Evolutionary conservation across 2,329 filamentous ascomycete species (phyloP).

Genomic region (Claviceps fusiformis): DNA sequence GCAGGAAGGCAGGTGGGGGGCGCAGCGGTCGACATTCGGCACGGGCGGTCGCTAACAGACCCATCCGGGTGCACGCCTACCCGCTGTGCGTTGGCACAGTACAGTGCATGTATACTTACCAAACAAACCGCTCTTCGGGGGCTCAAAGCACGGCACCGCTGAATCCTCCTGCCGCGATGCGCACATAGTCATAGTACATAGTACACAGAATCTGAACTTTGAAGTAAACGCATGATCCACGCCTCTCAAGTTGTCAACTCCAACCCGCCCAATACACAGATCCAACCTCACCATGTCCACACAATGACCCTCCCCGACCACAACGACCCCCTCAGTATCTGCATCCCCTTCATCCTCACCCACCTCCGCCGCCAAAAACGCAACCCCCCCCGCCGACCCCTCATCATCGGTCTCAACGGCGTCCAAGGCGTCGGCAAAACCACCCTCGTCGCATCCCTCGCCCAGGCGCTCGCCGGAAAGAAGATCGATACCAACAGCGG

Average conservation of each 20-base stretch:
- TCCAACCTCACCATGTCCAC: neutral
- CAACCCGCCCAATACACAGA: neutral
- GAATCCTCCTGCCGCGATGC: no score
- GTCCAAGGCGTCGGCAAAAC: slow-evolving; percentile 90
- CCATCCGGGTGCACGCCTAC: neutral
- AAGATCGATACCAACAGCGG: neutral
- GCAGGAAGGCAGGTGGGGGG: neutral
- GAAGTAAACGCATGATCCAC: no score
- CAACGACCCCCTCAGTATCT: slow-evolving; percentile 61
- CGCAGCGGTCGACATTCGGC: neutral
- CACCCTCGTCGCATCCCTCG: slow-evolving; percentile 60
- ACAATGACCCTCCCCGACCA: slow-evolving; percentile 34
- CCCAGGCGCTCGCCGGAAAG: slow-evolving; percentile 39
- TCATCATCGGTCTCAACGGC: slow-evolving; percentile 81
- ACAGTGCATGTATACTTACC: neutral
- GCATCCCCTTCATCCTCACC: slow-evolving; percentile 52
- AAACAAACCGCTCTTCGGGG: no score
- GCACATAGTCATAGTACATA: no score
- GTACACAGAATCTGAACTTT: no score
- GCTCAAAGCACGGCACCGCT: no score
- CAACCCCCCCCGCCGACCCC: slow-evolving; percentile 40
- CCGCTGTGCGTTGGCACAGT: no score
- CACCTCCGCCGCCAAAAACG: slow-evolving; percentile 29
- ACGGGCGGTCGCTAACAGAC: neutral
- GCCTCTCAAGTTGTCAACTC: no score